Percentiles rank a stretch among this genome's conserved stretches.
Evolutionary conservation across 176 grass and related monocot species (phyloP).

Genomic region (Oropetium thomaeum): DNA sequence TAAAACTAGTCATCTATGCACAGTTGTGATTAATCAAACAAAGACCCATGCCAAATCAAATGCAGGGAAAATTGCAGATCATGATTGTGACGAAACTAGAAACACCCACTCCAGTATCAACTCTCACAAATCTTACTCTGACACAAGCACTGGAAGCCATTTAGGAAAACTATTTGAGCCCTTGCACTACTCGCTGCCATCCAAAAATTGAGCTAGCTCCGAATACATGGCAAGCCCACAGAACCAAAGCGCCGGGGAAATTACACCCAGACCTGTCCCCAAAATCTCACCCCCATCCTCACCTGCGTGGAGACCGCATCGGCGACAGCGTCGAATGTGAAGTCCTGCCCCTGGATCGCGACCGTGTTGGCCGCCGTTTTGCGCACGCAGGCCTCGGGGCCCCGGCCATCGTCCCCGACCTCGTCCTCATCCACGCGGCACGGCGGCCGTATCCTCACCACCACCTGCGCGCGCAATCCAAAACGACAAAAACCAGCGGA

Average conservation of each 20-base stretch:
- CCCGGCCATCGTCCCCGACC: slow-evolving; percentile 24
- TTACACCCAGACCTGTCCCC: background rate
- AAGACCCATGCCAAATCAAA: background rate
- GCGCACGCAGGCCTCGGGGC: slow-evolving; percentile 37
- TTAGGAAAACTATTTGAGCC: background rate
- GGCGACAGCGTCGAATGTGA: slow-evolving; percentile 81
- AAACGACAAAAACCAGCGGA: slow-evolving; percentile 8
- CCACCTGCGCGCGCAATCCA: slow-evolving; percentile 50
- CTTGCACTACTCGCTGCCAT: background rate
- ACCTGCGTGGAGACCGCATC: slow-evolving; percentile 68
- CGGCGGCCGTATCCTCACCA: slow-evolving; percentile 76
- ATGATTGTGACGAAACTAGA: background rate
- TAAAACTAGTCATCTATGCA: background rate
- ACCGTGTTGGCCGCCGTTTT: slow-evolving; percentile 58
- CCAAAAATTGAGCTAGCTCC: background rate
- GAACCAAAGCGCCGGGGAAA: background rate
- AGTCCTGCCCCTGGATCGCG: slow-evolving; percentile 67
- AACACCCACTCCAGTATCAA: background rate
- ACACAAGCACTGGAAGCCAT: background rate
- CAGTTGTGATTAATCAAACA: background rate
- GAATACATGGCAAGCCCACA: background rate
- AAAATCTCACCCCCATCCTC: background rate
- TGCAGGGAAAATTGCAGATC: background rate
- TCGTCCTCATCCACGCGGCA: slow-evolving; percentile 49
- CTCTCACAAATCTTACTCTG: background rate